phyloP scores from a whole-genome alignment of 257 asterid species.

The Nicotiana undulata region DNA sequence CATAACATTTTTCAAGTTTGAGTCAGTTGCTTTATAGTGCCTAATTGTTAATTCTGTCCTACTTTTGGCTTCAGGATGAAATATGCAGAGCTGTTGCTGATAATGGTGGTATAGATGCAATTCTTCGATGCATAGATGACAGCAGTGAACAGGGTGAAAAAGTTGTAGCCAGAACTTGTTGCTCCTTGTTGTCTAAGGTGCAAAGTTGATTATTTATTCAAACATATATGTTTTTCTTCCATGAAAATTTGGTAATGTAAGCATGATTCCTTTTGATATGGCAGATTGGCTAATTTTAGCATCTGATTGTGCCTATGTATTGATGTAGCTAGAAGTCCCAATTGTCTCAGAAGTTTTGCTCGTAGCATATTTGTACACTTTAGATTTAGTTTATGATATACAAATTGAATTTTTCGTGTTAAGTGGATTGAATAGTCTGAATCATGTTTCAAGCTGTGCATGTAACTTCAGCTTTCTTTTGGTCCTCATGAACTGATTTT shows the following conservation, averaged over 20 bases:
- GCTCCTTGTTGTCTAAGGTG: conserved; percentile 85
- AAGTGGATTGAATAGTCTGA: not conserved
- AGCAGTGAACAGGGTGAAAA: conserved; percentile 58
- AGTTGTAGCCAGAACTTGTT: conserved; percentile 60
- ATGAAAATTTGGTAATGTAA: too few species aligned
- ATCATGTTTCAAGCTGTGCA: not conserved
- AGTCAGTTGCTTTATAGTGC: not conserved
- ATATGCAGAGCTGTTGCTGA: conserved; percentile 79
- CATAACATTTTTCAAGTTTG: not conserved
- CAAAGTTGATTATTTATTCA: conserved; percentile 6
- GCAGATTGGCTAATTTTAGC: too few species aligned
- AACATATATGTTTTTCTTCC: too few species aligned
- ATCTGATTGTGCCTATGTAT: too few species aligned
- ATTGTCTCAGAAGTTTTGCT: not conserved
- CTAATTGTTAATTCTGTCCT: not conserved
- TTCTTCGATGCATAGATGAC: conserved; percentile 61
- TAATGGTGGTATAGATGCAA: conserved; percentile 70
- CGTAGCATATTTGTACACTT: not conserved
- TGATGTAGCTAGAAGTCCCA: not conserved
- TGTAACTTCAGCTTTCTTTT: not conserved
- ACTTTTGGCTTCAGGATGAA: conserved; percentile 59
- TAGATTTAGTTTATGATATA: not conserved
- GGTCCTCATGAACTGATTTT: not conserved
- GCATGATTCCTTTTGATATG: too few species aligned
- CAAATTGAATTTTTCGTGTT: not conserved